phyloP scores from a whole-genome alignment of 2,329 filamentous ascomycete genomes.

The Epichloe scottii region DNA sequence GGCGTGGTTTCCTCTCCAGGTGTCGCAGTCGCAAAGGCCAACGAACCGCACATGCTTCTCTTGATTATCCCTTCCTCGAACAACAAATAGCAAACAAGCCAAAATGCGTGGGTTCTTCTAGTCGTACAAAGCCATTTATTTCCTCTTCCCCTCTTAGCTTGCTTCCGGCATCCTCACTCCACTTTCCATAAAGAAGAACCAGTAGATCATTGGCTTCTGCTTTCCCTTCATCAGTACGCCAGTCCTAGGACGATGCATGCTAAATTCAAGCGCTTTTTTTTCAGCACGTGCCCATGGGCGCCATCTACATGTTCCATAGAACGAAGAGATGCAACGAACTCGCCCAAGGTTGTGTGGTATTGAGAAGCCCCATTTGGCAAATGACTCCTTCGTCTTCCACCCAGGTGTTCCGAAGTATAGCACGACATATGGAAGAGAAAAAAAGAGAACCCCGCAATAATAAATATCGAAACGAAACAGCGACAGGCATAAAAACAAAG shows the following conservation, averaged over 20 bases:
- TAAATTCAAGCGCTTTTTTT: slow-evolving; percentile 30
- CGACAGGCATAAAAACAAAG: neutral
- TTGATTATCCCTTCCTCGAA: neutral
- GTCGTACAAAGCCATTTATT: slow-evolving; percentile 19
- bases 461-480: neutral
- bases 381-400: slow-evolving; percentile 16
- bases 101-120: slow-evolving; percentile 13
- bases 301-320: slow-evolving; percentile 22
- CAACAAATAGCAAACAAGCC: slow-evolving; percentile 1
- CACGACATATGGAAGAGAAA: slow-evolving; percentile 13
- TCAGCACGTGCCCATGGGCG: slow-evolving; percentile 17
- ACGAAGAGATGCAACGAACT: slow-evolving; percentile 14
- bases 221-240: slow-evolving; percentile 6
- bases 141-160: slow-evolving; percentile 7
- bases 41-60: neutral
- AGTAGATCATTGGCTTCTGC: neutral
- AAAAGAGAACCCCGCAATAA: neutral
- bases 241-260: slow-evolving; percentile 29
- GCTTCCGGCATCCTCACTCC: slow-evolving; percentile 11
- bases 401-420: slow-evolving; percentile 11
- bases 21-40: neutral
- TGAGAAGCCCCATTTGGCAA: slow-evolving; percentile 17
- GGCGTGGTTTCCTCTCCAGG: neutral
- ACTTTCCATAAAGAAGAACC: slow-evolving; percentile 10
- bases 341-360: slow-evolving; percentile 15